These are phyloP conservation scores for Penicillium cosmopolitanum DNA, from an alignment of 495 filamentous ascomycete species.

Conservation along the genomic window DNA sequence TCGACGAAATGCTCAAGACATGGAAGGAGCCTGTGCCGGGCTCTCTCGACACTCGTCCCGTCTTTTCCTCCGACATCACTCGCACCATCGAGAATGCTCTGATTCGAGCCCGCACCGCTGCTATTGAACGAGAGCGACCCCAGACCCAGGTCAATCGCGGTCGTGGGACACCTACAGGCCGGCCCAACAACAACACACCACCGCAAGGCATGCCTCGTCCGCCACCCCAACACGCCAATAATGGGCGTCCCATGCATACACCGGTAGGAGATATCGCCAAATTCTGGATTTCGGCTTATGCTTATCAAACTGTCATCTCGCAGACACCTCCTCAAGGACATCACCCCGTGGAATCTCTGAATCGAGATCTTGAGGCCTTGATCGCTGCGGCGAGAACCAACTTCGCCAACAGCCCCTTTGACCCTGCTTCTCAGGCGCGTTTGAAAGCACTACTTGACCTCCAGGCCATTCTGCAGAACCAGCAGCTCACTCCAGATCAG, in stretches of 20 bases:
- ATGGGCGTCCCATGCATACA: conserved; percentile 39
- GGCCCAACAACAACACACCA: conserved; percentile 72
- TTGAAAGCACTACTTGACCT: conserved; percentile 87
- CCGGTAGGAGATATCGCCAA: conserved; percentile 25
- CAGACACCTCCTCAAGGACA: conserved; percentile 43
- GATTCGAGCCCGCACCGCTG: conserved; percentile 81
- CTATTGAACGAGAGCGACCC: conserved; percentile 69
- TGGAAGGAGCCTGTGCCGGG: conserved; percentile 97
- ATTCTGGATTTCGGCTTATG: not conserved
- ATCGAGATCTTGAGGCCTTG: conserved; percentile 77
- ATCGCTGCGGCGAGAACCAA: conserved; percentile 70
- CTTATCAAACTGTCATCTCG: not conserved
- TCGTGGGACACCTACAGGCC: conserved; percentile 54
- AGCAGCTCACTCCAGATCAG: conserved; percentile 78
- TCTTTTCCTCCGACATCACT: conserved; percentile 84
- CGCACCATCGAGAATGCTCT: conserved; percentile 91
- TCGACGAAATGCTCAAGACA: conserved; percentile 96
- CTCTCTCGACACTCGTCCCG: conserved; percentile 82
- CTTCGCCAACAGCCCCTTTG: conserved; percentile 71
- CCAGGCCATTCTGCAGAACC: conserved; percentile 75
- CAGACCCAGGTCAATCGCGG: conserved; percentile 61
- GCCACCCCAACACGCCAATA: conserved; percentile 34
- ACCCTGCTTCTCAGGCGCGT: conserved; percentile 72
- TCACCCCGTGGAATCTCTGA: conserved; percentile 66
- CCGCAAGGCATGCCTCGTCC: conserved; percentile 54